Conservation (phyloP, 2,329 filamentous ascomycete species). For the Aplosporella prunicola region DNA sequence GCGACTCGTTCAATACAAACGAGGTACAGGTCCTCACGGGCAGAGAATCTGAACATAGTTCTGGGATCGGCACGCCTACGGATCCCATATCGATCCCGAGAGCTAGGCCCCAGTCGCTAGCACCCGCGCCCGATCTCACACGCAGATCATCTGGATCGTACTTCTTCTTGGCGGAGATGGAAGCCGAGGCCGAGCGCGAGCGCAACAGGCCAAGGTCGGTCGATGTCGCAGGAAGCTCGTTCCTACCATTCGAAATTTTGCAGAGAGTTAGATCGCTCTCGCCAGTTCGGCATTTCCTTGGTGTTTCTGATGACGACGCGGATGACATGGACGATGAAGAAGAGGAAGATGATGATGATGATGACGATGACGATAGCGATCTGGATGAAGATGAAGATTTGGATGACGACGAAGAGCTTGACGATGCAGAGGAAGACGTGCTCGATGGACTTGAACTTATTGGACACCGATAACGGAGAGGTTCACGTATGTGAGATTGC, state of each 20-base stretch:
- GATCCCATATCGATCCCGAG: not conserved
- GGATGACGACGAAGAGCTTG: conserved; percentile 19
- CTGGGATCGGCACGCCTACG: not conserved
- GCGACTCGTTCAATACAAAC: conserved; percentile 44
- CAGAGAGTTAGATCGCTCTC: conserved; percentile 36
- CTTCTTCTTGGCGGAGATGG: conserved; percentile 11
- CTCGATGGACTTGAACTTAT: conserved; percentile 23
- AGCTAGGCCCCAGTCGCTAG: not conserved
- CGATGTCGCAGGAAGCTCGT: conserved; percentile 25
- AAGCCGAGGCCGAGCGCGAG: conserved; percentile 24
- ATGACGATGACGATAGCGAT: conserved; percentile 23
- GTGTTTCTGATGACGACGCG: conserved; percentile 19
- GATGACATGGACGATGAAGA: conserved; percentile 23
- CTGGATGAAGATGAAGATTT: conserved; percentile 19
- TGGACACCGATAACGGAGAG: conserved; percentile 23
- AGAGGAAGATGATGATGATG: conserved; percentile 26
- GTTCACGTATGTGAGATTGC: not conserved
- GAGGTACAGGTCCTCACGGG: conserved; percentile 37
- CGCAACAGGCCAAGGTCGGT: conserved; percentile 3
- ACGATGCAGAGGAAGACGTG: conserved; percentile 16
- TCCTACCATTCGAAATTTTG: conserved; percentile 37
- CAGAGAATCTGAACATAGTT: conserved; percentile 23
- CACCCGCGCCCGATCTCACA: not conserved
- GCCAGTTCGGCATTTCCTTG: conserved; percentile 38
- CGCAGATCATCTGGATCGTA: conserved; percentile 13